Evolutionary conservation across 768 basidiomycete genomes (phyloP), one percentile per base, ranked within the genome.

Genomic region (Lentinula aciculospora): DNA sequence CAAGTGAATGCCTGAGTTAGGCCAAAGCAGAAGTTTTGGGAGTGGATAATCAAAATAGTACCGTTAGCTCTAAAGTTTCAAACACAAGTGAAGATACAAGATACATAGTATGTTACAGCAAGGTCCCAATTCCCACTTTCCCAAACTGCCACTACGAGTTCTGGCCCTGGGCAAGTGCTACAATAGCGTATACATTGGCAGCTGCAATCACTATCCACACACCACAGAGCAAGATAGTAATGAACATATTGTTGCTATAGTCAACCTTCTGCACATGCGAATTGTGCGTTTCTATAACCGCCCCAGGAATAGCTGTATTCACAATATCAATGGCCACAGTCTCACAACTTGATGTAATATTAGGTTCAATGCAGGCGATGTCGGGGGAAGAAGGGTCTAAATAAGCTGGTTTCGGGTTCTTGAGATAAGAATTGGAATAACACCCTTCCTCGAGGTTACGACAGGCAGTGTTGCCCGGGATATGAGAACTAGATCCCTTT

Each of bases 111-210:
- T 34, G 32, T 34, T 34, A 34, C 32, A 34, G 13, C 6, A 34
- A 8, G 13, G 13, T 34, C 32, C 8, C 32, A 34, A 34, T 9
- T 4, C 1, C 8, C 6, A 4, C 32, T 34, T 7, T n/a, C n/a
- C n/a, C n/a, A n/a, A n/a, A n/a, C n/a, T n/a, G n/a, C n/a, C 28
- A 19, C 25, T 37, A 55, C 4, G 36, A 42, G 7, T 12, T 31
- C 25, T 48, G 25, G 32, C 81, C 79, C 64, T 78, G 61, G 4
- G 69, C 80, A 42, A 93, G 71, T 37, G 78, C 78, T 10, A 84
- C 77, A 58, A 95, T 76, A 4, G 87, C 91, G 67, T 94, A 94
- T 29, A 81, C 64, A 63, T 95, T 93, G 27, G 92, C 92, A 7
- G 80, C 71, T 7, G 86, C 67, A 23, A 94, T 74, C 4, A 92